Evolutionary conservation across 257 asterid genomes (phyloP), one percentile per base, ranked within the genome.

Genomic region (Nyctanthes arbortristis): DNA sequence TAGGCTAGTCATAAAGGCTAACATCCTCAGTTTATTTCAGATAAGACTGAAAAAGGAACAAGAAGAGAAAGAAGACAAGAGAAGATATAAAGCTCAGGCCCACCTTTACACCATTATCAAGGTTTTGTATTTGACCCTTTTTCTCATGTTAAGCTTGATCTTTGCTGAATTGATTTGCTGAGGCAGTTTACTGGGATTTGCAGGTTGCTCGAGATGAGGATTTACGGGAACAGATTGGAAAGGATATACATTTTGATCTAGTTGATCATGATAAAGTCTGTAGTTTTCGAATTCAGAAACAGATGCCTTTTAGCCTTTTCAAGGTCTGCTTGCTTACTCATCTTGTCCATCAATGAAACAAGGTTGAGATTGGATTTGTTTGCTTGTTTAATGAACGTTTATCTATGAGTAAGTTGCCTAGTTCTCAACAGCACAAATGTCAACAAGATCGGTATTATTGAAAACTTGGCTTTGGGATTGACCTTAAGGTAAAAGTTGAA

Each of bases 191-290:
- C 58, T 64, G 57, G 63, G 40, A 49, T 76, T 27, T 72, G 77
- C 79, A 94, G 99, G 97, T 94, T 85, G 98, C 98, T 57, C 96
- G 96, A 45, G 99, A 94, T 76, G 98, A 84, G 78, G 98, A 94
- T 73, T 73, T 94, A 80, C 80, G 29, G 73, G 96, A 91, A 72
- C 98, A 94, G 85, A 91, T 94, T 20, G 99, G 99, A 20, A 94
- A 91, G 79, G 93, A 89, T 74, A 84, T 86, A 71, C 85, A 77
- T 80, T 94, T 94, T 69, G 99, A 94, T 83, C 96, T 94, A 66
- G 97, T 94, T 55, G 99, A 94, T 81, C 99, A 91, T 74, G 99
- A 94, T 71, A 91, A 94, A 88, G 97, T 92, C 64, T 91, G 81
- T 52, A 89, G 82, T 84, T 94, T 94, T 70, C 91, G 99, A 35